phyloP scores from a whole-genome alignment of 2,329 filamentous ascomycete genomes.

The Albophoma yamanashiensis region DNA sequence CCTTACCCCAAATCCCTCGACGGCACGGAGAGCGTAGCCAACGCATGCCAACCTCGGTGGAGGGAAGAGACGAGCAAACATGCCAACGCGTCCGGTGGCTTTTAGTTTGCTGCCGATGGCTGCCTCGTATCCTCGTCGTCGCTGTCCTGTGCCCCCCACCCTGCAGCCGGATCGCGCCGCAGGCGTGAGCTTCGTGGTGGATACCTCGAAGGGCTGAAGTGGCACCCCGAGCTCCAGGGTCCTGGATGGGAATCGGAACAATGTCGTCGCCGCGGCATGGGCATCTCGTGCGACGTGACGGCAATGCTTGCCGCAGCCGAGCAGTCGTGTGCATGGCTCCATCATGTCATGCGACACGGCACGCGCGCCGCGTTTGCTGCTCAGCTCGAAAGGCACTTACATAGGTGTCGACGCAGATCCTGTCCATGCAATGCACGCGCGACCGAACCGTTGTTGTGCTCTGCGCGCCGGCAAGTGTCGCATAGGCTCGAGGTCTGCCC shows the following conservation, averaged over 20 bases:
- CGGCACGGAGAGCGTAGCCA: too few species aligned
- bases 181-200: neutral
- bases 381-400: neutral
- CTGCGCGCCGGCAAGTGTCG: neutral
- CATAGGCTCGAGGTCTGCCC: neutral
- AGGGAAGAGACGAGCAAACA: neutral
- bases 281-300: neutral
- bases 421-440: neutral
- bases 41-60: too few species aligned
- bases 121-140: neutral
- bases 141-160: too few species aligned
- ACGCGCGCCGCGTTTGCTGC: neutral
- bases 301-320: neutral
- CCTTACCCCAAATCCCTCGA: too few species aligned
- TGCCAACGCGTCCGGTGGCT: neutral
- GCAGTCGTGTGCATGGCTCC: neutral
- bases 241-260: neutral
- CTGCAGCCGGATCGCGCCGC: too few species aligned
- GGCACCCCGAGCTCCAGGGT: neutral
- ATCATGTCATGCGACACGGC: neutral
- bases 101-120: neutral
- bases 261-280: neutral
- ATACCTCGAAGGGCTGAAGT: neutral
- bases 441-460: neutral
- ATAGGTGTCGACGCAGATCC: neutral